Percentiles rank a stretch among this genome's conserved stretches.
phyloP scores from a whole-genome alignment of 495 filamentous ascomycete genomes.

The Aspergillus ellipticus region DNA sequence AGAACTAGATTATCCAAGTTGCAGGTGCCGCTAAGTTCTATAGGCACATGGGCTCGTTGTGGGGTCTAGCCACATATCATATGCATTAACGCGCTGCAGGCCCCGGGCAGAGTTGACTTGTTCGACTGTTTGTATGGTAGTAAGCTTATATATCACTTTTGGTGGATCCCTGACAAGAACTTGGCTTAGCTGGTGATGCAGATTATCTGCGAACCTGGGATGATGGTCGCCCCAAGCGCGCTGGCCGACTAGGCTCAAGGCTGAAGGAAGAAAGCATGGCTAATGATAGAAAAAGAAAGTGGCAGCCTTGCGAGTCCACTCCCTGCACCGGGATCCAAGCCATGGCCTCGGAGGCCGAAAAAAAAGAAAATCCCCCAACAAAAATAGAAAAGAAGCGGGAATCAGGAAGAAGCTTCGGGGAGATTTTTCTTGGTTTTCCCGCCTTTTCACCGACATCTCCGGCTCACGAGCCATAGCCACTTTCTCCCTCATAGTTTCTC shows the following conservation, averaged over 20 bases:
- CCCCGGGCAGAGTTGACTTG: constrained; percentile 13
- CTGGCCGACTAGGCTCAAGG: constrained; percentile 7
- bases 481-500: background rate
- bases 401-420: background rate
- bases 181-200: constrained; percentile 6
- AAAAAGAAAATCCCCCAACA: background rate
- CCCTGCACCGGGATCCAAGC: background rate
- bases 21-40: constrained; percentile 13
- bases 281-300: background rate
- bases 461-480: background rate
- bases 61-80: constrained; percentile 14
- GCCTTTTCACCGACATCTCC: background rate
- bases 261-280: background rate
- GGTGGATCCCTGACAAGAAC: background rate
- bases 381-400: background rate
- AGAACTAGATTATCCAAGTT: constrained; percentile 18
- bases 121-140: constrained; percentile 5
- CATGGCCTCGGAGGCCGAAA: background rate
- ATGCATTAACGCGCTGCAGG: constrained; percentile 15
- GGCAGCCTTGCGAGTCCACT: background rate
- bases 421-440: background rate
- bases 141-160: constrained; percentile 17
- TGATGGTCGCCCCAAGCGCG: background rate
- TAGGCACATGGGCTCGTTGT: constrained; percentile 14
- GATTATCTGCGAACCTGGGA: constrained; percentile 6